Percentiles rank a stretch among this genome's conserved stretches.
Conservation (phyloP, 2,329 filamentous ascomycete species). For the Stagonosporopsis vannaccii region DNA sequence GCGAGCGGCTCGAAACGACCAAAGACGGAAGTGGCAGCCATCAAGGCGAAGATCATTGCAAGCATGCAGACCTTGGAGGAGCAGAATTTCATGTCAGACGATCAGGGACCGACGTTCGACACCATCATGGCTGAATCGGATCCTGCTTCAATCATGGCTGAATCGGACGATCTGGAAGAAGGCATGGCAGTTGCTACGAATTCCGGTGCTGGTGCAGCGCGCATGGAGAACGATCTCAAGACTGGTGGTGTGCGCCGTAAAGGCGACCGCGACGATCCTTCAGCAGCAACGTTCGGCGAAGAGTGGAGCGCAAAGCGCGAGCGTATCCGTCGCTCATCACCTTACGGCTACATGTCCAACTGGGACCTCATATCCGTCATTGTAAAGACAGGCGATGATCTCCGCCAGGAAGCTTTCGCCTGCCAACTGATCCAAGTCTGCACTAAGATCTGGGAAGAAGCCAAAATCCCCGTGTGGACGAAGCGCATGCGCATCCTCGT, state of each 20-base stretch:
- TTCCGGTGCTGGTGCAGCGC: slow-evolving; percentile 75
- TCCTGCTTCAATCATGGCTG: slow-evolving; percentile 58
- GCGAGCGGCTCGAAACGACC: slow-evolving; percentile 81
- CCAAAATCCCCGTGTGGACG: slow-evolving; percentile 80
- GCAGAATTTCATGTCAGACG: slow-evolving; percentile 80
- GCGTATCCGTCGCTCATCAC: slow-evolving; percentile 81
- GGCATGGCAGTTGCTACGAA: slow-evolving; percentile 64
- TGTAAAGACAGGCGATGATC: slow-evolving; percentile 83
- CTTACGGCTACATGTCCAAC: slow-evolving; percentile 88
- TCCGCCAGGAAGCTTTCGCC: slow-evolving; percentile 85
- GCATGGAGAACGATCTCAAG: slow-evolving; percentile 91
- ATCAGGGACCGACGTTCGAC: slow-evolving; percentile 78
- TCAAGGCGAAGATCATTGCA: slow-evolving; percentile 85
- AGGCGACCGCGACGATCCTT: slow-evolving; percentile 84
- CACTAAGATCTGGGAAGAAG: slow-evolving; percentile 81
- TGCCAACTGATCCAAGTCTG: slow-evolving; percentile 85
- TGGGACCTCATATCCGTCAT: slow-evolving; percentile 89
- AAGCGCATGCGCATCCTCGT: slow-evolving; percentile 88
- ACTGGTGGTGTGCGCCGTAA: slow-evolving; percentile 82
- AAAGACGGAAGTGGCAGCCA: slow-evolving; percentile 80
- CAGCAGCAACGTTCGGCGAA: slow-evolving; percentile 85
- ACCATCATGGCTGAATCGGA: slow-evolving; percentile 79
- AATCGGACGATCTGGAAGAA: slow-evolving; percentile 63
- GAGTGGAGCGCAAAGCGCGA: slow-evolving; percentile 86
- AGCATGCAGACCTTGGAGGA: slow-evolving; percentile 90